A percentile compares a stretch with the other conserved stretches of the same genome.
These are phyloP conservation scores for Flaveria floridana DNA, from an alignment of 140 eudicot genomes.

Conservation along the genomic window DNA sequence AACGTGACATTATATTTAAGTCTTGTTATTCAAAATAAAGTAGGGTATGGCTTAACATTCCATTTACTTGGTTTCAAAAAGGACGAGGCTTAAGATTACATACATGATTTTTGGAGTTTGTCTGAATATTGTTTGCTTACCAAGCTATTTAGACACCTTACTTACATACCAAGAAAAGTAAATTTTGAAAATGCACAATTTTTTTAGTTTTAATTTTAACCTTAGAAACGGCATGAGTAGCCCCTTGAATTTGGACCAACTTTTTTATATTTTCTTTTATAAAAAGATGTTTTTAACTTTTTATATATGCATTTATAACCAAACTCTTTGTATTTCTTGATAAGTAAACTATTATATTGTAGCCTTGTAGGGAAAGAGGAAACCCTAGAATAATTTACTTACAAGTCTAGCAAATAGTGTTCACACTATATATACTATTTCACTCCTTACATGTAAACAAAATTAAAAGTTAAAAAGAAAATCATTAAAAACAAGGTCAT, in stretches of 20 bases:
- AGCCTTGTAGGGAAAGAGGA: not conserved
- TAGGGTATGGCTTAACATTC: slow-evolving; percentile 23
- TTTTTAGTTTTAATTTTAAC: slow-evolving; percentile 8
- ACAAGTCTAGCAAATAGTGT: too few relatives aligned
- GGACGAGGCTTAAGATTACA: slow-evolving; percentile 19
- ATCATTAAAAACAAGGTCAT: too few relatives aligned
- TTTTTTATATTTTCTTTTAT: not conserved
- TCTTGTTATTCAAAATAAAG: slow-evolving; percentile 10
- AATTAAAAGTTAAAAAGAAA: too few relatives aligned
- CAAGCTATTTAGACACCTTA: slow-evolving; percentile 30
- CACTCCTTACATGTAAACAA: too few relatives aligned
- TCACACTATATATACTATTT: too few relatives aligned
- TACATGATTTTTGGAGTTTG: slow-evolving; percentile 29
- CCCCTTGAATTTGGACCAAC: slow-evolving; percentile 14
- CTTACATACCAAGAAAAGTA: slow-evolving; percentile 33
- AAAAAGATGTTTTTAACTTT: not conserved
- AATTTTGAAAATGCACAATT: not conserved
- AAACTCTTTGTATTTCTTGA: not conserved
- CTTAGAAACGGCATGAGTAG: slow-evolving; percentile 12
- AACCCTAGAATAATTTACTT: too few relatives aligned
- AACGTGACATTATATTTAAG: too few relatives aligned
- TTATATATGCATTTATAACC: not conserved
- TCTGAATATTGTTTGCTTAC: slow-evolving; percentile 22
- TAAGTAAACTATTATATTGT: not conserved
- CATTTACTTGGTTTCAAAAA: slow-evolving; percentile 21